Percentiles rank a stretch among this genome's conserved stretches.
Evolutionary conservation across 2,329 filamentous ascomycete genomes (phyloP).

Genomic region (Alternaria brassicae): DNA sequence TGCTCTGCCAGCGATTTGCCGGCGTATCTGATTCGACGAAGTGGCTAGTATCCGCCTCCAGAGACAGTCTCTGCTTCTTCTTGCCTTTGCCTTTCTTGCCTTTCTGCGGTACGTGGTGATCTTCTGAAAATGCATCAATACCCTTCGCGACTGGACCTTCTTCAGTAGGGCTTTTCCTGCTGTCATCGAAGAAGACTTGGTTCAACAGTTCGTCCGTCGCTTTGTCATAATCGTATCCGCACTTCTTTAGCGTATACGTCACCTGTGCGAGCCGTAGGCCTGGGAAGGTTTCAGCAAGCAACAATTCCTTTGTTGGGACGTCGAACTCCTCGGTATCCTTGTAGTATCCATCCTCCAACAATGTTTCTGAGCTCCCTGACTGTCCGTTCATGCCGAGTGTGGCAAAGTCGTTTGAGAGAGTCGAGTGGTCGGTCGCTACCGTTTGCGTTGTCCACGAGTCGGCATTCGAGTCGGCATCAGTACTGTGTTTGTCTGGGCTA

Average conservation of each 20-base stretch:
- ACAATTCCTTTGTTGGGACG: slow-evolving; percentile 66
- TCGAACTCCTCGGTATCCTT: slow-evolving; percentile 55
- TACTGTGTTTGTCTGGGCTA: slow-evolving; percentile 26
- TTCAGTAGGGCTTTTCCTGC: slow-evolving; percentile 58
- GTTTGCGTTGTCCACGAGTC: slow-evolving; percentile 53
- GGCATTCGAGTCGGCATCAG: slow-evolving; percentile 45
- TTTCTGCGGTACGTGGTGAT: slow-evolving; percentile 54
- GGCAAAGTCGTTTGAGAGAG: slow-evolving; percentile 57
- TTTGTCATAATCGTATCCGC: slow-evolving; percentile 68
- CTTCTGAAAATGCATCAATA: slow-evolving; percentile 79
- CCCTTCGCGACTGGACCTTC: slow-evolving; percentile 64
- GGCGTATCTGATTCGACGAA: slow-evolving; percentile 33
- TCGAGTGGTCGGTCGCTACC: slow-evolving; percentile 59
- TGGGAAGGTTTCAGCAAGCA: slow-evolving; percentile 75
- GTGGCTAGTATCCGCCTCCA: slow-evolving; percentile 27
- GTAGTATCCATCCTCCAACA: slow-evolving; percentile 39
- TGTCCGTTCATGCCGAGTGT: slow-evolving; percentile 38
- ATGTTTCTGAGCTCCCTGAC: slow-evolving; percentile 33
- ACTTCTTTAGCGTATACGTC: slow-evolving; percentile 70
- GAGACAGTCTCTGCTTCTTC: slow-evolving; percentile 39
- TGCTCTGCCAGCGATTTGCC: slow-evolving; percentile 66
- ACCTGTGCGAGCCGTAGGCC: slow-evolving; percentile 71
- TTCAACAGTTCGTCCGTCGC: slow-evolving; percentile 84
- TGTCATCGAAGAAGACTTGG: slow-evolving; percentile 76
- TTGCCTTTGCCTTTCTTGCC: slow-evolving; percentile 56